Base-by-base conservation (phyloP, 2,329 filamentous ascomycete species). In the Magnaporthiopsis incrustans region DNA sequence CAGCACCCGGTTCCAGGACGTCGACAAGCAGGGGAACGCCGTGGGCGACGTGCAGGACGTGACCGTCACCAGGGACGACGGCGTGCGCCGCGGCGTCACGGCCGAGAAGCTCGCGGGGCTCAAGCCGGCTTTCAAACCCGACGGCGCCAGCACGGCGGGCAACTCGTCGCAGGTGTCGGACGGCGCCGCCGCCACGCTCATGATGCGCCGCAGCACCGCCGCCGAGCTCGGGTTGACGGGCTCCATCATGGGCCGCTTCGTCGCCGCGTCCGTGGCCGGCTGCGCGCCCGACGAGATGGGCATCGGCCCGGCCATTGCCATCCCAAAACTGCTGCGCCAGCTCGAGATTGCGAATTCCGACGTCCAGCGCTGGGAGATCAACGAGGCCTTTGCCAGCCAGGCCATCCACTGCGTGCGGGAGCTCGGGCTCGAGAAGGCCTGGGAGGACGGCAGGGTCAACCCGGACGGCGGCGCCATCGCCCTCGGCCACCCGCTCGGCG, bases 271-370 rank as follows among this genome's bases (percentile, higher is more conserved):
- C 35, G 88, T 91, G 14, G 86, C 87, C 0, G 93, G 94, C 15
- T 96, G 91, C 73, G 82, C 81, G 62, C 93, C 94, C 0, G 92
- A 96, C 72, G 92, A 97, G 82, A 97, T 98, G 94, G 93, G 94
- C 56, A 82, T 97, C 65, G 93, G 94, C 0, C 93, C 94, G 0
- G 91, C 92, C 0, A 73, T 96, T 33, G 93, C 91, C 0, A 94
- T 97, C 63, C 93, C 93, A 8, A 90, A 89, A 73, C 81, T 97
- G 26, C 81, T 97, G n/a, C 75, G 79, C 25, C 84, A 85, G 66
- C 84, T 89, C 1, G 91, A 88, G 0, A 74, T 97, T 18, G 73
- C 77, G 58, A 87, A 79, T 15, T 79, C 81, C 2, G 91, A 97
- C 65, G 85, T 98, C 0, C 84, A 88, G 50, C 80, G 95, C 12